phyloP scores from a whole-genome alignment of 192 early-diverging fungal species.

The Coemansia sp. region DNA sequence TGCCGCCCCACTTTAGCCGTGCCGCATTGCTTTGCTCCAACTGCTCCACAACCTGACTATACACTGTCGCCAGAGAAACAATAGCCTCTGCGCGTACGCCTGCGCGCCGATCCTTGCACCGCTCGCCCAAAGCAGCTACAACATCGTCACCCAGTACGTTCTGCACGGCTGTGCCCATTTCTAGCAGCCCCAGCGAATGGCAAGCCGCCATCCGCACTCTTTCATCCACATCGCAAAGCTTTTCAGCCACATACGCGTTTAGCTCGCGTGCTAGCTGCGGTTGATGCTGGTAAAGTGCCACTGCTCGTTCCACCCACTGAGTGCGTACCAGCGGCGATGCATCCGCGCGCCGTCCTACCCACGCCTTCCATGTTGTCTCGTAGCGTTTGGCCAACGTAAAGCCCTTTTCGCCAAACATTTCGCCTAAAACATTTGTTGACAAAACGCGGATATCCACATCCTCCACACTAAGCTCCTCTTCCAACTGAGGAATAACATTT shows the following conservation, averaged over 20 bases:
- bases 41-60: slow-evolving; percentile 67
- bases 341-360: slow-evolving; percentile 77
- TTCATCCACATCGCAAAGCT: slow-evolving; percentile 87
- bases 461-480: slow-evolving; percentile 84
- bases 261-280: slow-evolving; percentile 69
- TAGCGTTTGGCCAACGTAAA: slow-evolving; percentile 70
- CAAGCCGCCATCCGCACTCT: slow-evolving; percentile 79
- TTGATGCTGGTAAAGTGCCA: slow-evolving; percentile 67
- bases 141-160: slow-evolving; percentile 58
- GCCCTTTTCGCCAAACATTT: slow-evolving; percentile 83
- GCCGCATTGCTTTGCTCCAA: slow-evolving; percentile 66
- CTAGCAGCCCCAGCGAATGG: slow-evolving; percentile 65
- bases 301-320: slow-evolving; percentile 68
- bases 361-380: slow-evolving; percentile 78
- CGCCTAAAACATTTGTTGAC: slow-evolving; percentile 75
- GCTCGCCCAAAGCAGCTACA: slow-evolving; percentile 61
- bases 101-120: slow-evolving; percentile 89
- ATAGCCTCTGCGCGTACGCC: slow-evolving; percentile 76
- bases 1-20: slow-evolving; percentile 72
- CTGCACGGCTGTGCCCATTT: slow-evolving; percentile 58
- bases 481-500: slow-evolving; percentile 90
- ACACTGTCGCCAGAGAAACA: slow-evolving; percentile 66
- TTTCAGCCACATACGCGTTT: slow-evolving; percentile 62
- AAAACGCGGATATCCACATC: slow-evolving; percentile 72
- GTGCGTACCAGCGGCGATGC: slow-evolving; percentile 67